Evolutionary conservation across 2,329 filamentous ascomycete species (phyloP), one percentile per base, ranked within the genome.

Genomic region (Stromatinia cepivora): DNA sequence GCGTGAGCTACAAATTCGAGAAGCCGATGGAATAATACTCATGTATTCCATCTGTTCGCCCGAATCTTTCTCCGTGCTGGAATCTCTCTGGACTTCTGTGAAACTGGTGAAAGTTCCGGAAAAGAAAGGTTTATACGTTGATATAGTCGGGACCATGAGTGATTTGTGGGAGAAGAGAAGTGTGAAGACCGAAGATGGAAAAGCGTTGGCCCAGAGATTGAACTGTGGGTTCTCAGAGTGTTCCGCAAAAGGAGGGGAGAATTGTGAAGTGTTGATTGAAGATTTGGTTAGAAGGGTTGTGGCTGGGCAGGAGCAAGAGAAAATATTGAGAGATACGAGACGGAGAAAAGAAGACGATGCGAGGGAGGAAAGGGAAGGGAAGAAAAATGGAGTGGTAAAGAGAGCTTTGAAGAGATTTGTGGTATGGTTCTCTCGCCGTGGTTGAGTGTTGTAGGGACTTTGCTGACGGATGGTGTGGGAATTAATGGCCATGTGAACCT

Each of bases 131-230:
- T 13, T 63, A 3, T 42, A 63, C 53, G 57, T 68, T 25, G 45
- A 62, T 11, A n/a, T 68, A 22, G 46, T 68, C 3, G 57, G 57
- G 13, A 45, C 13, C 2, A 68, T 68, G 66, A 62, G 45, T 31
- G 66, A 68, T 36, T 9, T 63, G 36, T 54, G 57, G 66, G 66
- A 68, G 28, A 68, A 68, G 48, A 54, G 66, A 22, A 31, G 36
- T 7, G 66, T 68, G 9, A 50, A 36, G 34, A 36, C 46, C 3
- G 66, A 46, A 9, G 66, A 63, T 28, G 66, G 56, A 22, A 68
- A 46, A 39, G 36, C 17, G 25, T 6, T 63, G 36, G 57, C 66
- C 3, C 36, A 63, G 36, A 68, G 46, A 28, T 20, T 68, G 25
- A 42, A 62, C 10, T 61, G 45, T 13, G 66, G 57, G 4, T 68